Evolutionary conservation across 1,284 basidiomycete genomes (phyloP).

Genomic region (Pterulicium gracile): DNA sequence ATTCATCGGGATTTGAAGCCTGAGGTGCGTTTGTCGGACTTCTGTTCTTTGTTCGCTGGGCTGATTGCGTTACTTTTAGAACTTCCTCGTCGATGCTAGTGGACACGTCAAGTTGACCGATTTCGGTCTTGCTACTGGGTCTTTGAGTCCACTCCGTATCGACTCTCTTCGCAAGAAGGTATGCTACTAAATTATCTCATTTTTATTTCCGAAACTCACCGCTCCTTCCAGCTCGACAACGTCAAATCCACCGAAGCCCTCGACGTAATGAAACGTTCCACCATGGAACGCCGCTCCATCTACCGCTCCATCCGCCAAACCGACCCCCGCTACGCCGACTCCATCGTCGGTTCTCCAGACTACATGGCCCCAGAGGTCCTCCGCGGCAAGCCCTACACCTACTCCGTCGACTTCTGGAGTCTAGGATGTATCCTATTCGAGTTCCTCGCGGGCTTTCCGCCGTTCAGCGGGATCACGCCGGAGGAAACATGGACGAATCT

Average conservation of each 20-base stretch:
- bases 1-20: conserved; percentile 98
- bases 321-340: conserved; percentile 93
- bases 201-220: conserved; percentile 6
- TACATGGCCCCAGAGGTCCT: conserved; percentile 95
- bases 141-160: conserved; percentile 90
- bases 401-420: conserved; percentile 97
- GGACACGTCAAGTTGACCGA: conserved; percentile 99
- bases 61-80: conserved; percentile 48
- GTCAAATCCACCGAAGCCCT: conserved; percentile 85
- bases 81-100: conserved; percentile 91
- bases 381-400: conserved; percentile 89
- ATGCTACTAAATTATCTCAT: conserved; percentile 11
- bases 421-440: conserved; percentile 98
- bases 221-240: conserved; percentile 68
- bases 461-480: conserved; percentile 90
- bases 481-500: conserved; percentile 99
- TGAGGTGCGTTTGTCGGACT: conserved; percentile 46
- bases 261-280: conserved; percentile 68
- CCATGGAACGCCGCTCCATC: conserved; percentile 89
- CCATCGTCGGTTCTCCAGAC: conserved; percentile 96
- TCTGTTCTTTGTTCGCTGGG: conserved; percentile 5
- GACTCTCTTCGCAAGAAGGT: conserved; percentile 92
- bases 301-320: conserved; percentile 89
- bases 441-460: conserved; percentile 95
- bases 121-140: conserved; percentile 95